Evolutionary conservation across 2,329 filamentous ascomycete genomes (phyloP).

Genomic region (Truncatella angustata): DNA sequence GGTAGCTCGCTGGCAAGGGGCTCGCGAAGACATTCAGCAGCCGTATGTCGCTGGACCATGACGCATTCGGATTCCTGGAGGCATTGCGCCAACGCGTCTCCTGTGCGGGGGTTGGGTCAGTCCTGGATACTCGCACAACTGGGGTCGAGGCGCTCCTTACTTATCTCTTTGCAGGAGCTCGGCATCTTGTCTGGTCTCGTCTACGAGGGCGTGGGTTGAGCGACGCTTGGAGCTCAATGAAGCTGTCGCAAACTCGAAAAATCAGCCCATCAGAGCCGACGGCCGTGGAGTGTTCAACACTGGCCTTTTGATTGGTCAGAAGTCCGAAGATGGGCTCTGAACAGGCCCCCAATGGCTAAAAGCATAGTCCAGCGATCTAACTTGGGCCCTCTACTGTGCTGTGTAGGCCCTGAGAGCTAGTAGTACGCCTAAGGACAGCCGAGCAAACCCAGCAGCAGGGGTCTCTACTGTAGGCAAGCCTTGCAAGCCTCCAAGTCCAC

Average conservation of each 20-base stretch:
- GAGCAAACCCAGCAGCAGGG: too few species aligned
- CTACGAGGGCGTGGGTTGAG: not conserved
- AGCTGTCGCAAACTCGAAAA: conserved; percentile 7
- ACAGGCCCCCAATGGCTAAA: too few species aligned
- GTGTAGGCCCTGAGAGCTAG: too few species aligned
- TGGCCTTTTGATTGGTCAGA: not conserved
- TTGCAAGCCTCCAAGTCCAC: too few species aligned
- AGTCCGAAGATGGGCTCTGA: too few species aligned
- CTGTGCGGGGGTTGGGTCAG: conserved; percentile 42
- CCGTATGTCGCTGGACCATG: conserved; percentile 83
- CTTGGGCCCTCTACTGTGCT: too few species aligned
- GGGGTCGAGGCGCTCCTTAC: conserved; percentile 51
- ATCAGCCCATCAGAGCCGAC: not conserved
- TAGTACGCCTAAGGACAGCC: too few species aligned
- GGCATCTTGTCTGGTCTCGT: conserved; percentile 63
- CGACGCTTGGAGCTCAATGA: not conserved
- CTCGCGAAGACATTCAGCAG: conserved; percentile 82
- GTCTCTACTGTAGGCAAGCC: too few species aligned
- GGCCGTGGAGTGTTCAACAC: not conserved
- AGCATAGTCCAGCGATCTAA: too few species aligned
- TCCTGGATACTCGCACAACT: too few species aligned
- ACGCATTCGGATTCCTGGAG: conserved; percentile 96
- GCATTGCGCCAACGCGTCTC: conserved; percentile 87
- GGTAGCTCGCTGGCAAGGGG: conserved; percentile 82
- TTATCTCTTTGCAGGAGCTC: conserved; percentile 93